These are phyloP conservation scores for Echinosophora koreensis DNA, from an alignment of 306 rosid species.

Conservation along the genomic window DNA sequence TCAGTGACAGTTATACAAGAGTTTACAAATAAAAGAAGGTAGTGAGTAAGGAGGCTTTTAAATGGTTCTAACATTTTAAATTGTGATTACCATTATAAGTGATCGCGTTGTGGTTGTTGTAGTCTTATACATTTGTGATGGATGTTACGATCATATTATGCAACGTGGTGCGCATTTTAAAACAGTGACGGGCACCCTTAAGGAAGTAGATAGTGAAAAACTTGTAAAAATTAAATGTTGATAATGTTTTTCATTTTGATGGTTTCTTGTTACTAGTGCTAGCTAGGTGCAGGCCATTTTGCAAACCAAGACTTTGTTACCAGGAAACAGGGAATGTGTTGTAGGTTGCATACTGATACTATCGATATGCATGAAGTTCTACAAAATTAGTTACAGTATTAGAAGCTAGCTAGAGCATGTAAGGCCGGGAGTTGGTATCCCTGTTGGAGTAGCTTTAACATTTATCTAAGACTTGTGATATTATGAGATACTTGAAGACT, in stretches of 20 bases:
- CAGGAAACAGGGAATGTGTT: constrained; percentile 47
- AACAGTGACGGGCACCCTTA: too few species aligned
- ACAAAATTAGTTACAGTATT: background rate
- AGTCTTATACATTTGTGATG: too few species aligned
- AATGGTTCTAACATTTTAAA: too few species aligned
- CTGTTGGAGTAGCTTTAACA: constrained; percentile 20
- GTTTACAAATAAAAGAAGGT: too few species aligned
- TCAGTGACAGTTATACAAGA: too few species aligned
- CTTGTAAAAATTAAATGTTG: background rate
- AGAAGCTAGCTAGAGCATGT: background rate
- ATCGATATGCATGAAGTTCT: constrained; percentile 9
- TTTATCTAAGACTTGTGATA: constrained; percentile 17
- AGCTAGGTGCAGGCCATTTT: constrained; percentile 47
- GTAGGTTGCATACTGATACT: background rate
- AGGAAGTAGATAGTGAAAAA: too few species aligned
- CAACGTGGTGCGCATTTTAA: too few species aligned
- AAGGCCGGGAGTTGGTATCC: constrained; percentile 24
- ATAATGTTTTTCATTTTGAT: constrained; percentile 30
- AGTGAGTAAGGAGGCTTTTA: too few species aligned
- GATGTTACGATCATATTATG: too few species aligned
- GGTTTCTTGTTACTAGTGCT: background rate
- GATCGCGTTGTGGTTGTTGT: too few species aligned
- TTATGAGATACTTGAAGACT: too few species aligned
- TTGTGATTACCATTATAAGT: too few species aligned
- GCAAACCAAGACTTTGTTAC: constrained; percentile 35